Evolutionary conservation across 768 basidiomycete genomes (phyloP).

Genomic region (Leccinum obscurum): DNA sequence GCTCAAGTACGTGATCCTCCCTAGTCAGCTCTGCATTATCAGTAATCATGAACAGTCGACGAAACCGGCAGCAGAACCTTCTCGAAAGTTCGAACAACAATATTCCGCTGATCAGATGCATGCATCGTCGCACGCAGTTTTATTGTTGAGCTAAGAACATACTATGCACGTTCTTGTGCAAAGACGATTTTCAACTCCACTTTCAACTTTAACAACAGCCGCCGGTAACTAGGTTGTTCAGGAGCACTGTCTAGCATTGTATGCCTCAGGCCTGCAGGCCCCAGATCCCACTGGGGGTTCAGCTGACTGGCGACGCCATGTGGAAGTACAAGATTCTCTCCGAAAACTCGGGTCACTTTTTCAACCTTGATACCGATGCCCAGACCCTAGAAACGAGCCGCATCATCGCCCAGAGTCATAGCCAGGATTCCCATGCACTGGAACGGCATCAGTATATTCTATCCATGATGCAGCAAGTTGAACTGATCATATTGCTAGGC

Average conservation of each 20-base stretch:
- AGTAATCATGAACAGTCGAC: no score
- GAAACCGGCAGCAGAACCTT: constrained; percentile 12
- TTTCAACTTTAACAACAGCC: no score
- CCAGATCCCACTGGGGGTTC: neutral
- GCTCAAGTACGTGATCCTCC: no score
- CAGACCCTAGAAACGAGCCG: no score
- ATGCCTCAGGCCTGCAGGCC: neutral
- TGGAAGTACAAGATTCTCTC: constrained; percentile 6
- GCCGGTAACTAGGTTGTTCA: no score
- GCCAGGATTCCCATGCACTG: no score
- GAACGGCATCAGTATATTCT: neutral
- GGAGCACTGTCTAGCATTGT: neutral
- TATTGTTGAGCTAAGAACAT: neutral
- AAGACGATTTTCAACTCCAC: neutral
- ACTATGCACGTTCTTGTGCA: neutral
- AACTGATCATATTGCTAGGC: neutral
- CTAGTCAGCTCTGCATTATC: no score
- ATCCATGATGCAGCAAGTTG: neutral
- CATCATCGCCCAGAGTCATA: no score
- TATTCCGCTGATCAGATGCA: no score
- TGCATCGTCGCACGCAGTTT: neutral
- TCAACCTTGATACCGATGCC: no score
- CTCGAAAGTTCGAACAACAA: constrained; percentile 14
- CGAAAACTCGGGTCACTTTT: neutral
- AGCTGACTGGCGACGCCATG: neutral